Conservation (phyloP, 768 basidiomycete genomes). For the Daedaleopsis nitida region DNA sequence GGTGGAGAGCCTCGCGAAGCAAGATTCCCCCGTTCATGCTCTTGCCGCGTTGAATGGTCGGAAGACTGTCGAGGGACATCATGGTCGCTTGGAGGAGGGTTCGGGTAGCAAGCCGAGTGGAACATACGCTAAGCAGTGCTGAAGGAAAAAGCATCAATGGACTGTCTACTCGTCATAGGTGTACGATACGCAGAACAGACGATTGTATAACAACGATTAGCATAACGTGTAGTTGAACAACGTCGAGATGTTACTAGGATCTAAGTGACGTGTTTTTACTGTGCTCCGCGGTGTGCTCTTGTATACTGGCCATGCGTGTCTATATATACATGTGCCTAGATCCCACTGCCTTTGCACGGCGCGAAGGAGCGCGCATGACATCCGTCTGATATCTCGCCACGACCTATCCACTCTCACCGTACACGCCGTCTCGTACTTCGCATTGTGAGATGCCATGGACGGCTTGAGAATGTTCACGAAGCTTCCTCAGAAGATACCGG, state of each 20-base stretch:
- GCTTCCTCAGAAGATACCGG: conserved; percentile 70
- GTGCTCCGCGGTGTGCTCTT: too few species aligned
- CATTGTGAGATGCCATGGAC: conserved; percentile 5
- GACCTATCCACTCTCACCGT: neutral
- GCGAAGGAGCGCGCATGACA: neutral
- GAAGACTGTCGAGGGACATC: conserved; percentile 39
- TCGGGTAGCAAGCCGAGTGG: conserved; percentile 53
- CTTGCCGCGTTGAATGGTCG: conserved; percentile 44
- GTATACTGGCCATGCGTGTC: too few species aligned
- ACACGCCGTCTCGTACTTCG: neutral
- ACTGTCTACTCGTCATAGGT: too few species aligned
- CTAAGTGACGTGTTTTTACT: too few species aligned
- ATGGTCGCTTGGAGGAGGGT: conserved; percentile 50
- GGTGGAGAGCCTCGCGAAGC: conserved; percentile 55
- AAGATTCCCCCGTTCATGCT: conserved; percentile 51
- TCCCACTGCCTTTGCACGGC: neutral
- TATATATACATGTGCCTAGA: neutral
- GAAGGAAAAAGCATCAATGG: conserved; percentile 16
- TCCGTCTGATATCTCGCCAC: neutral
- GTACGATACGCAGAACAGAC: too few species aligned
- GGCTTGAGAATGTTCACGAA: conserved; percentile 59
- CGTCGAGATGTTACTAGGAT: too few species aligned
- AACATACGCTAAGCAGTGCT: conserved; percentile 73
- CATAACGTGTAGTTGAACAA: too few species aligned
- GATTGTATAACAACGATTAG: too few species aligned